These are phyloP conservation scores for Juglanconis oblonga DNA, from an alignment of 2,329 filamentous ascomycete genomes.

Conservation along the genomic window DNA sequence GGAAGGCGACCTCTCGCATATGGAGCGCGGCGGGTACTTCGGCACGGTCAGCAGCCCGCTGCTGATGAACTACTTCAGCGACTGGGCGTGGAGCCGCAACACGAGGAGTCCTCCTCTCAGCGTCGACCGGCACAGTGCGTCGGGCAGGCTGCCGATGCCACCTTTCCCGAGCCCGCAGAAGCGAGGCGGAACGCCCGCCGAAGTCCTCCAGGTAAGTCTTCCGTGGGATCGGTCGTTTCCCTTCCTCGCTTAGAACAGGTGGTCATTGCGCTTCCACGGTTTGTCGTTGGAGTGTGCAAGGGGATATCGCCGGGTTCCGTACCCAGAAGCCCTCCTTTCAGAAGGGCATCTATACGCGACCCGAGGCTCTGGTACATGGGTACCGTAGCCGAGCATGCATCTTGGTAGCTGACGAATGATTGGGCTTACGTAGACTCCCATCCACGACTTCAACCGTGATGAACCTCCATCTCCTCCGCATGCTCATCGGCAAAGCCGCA, in stretches of 20 bases:
- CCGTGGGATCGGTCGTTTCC: neutral
- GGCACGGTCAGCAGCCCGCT: constrained; percentile 4
- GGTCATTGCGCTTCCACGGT: neutral
- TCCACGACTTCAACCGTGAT: neutral
- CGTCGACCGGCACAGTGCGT: neutral
- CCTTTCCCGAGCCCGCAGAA: neutral
- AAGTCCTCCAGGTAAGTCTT: neutral
- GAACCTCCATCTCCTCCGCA: neutral
- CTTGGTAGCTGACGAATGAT: neutral
- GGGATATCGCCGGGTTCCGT: constrained; percentile 13
- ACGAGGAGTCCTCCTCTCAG: neutral
- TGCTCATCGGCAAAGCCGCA: neutral
- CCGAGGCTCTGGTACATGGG: constrained; percentile 14
- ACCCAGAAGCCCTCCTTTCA: neutral
- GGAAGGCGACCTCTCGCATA: neutral
- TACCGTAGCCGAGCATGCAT: constrained; percentile 8
- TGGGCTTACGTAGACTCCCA: neutral
- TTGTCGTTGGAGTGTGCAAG: neutral
- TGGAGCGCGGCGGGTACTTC: constrained; percentile 6
- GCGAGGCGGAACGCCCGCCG: neutral
- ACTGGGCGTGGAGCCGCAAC: neutral
- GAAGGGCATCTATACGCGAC: neutral
- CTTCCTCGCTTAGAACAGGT: neutral
- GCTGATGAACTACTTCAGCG: constrained; percentile 3
- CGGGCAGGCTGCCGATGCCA: neutral